Evolutionary conservation across 805 yeast species (phyloP).

Genomic region (Schwanniomyces vanrijiae): DNA sequence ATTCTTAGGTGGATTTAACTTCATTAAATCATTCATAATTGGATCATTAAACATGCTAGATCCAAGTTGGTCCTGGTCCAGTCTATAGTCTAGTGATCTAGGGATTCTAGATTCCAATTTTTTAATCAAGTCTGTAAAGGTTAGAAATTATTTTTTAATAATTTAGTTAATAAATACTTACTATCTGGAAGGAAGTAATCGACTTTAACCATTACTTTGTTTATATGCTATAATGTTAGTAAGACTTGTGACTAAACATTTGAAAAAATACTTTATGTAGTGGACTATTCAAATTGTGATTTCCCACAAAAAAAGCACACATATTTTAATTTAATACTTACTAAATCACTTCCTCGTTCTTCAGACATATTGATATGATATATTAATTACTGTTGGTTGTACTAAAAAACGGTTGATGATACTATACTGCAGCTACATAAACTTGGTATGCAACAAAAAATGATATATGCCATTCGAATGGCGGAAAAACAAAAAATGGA

Average conservation of each 20-base stretch:
- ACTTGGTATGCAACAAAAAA: not conserved
- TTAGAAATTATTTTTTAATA: not conserved
- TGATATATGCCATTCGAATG: not conserved
- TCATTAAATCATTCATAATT: slow-evolving; percentile 30
- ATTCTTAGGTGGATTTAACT: slow-evolving; percentile 25
- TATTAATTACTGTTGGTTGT: not conserved
- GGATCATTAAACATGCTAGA: slow-evolving; percentile 22
- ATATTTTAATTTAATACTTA: not conserved
- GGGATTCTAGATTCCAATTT: slow-evolving; percentile 14
- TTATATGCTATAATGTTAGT: not conserved
- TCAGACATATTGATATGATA: not conserved
- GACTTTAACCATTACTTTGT: not conserved
- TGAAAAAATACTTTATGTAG: not conserved
- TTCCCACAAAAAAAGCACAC: not conserved
- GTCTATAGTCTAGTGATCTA: slow-evolving; percentile 9
- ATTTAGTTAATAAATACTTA: not conserved
- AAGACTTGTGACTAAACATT: not conserved
- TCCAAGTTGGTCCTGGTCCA: not conserved
- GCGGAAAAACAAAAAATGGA: not conserved
- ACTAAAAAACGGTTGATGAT: not conserved
- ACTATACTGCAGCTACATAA: not conserved
- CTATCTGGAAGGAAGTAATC: slow-evolving; percentile 6
- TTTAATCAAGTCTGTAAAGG: slow-evolving; percentile 13
- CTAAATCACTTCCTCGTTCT: not conserved
- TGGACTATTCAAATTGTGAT: not conserved